Evolutionary conservation across 1,284 basidiomycete species (phyloP).

Genomic region (Rhodotorula sp.): DNA sequence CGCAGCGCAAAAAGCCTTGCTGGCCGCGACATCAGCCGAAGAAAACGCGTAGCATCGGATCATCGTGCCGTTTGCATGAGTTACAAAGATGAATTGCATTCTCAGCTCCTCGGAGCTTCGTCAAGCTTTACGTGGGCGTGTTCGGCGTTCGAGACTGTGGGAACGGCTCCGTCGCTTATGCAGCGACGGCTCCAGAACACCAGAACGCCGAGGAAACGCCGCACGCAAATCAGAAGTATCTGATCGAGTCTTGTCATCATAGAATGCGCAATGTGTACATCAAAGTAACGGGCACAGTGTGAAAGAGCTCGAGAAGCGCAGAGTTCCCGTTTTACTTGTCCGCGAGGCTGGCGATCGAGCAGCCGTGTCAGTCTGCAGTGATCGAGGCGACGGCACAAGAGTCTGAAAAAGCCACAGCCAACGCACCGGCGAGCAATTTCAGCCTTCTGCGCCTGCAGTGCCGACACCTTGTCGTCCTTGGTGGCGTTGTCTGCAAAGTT

Average conservation of each 20-base stretch:
- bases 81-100: background rate
- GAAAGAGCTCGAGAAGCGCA: background rate
- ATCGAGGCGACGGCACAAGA: background rate
- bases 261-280: background rate
- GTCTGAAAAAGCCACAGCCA: background rate
- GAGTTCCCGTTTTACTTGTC: background rate
- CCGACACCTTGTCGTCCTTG: constrained; percentile 75
- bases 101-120: background rate
- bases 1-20: constrained; percentile 21
- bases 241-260: constrained; percentile 16
- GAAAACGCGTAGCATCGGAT: no score
- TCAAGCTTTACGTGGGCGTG: background rate
- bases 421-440: constrained; percentile 45
- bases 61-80: background rate
- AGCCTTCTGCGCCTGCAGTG: constrained; percentile 57
- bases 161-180: background rate
- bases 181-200: background rate
- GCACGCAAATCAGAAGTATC: constrained; percentile 10
- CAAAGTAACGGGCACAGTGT: no score
- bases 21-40: background rate
- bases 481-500: constrained; percentile 64
- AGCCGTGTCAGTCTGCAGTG: background rate
- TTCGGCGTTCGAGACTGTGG: background rate
- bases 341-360: background rate
- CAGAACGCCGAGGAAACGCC: background rate